Base-by-base conservation (phyloP, 345 rosid genomes). In the Adansonia digitata region DNA sequence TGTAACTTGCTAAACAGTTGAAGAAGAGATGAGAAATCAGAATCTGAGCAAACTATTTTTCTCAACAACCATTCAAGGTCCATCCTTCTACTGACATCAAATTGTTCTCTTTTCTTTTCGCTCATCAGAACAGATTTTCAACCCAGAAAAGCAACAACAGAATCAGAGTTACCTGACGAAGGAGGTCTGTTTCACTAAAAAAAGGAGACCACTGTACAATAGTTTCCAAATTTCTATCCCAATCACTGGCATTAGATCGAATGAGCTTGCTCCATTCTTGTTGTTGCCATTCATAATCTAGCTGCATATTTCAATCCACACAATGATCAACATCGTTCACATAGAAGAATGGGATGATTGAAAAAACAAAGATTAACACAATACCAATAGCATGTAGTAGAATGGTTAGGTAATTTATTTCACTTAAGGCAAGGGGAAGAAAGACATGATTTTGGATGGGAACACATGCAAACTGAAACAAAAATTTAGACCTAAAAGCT, bases 201-300 rank as follows among this genome's bases (percentile, higher is more conserved):
- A 89, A 92, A n/a, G 98, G 97, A 71, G 97, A 92, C 98, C 98
- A 94, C 31, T 84, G 86, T 73, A 84, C 43, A 40, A 92, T 86
- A 13, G 97, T 88, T 77, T 88, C 90, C 59, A 85, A 79, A 80
- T 89, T 94, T 80, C 67, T 88, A 70, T 77, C 66, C 97, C 97
- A 94, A 82, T 88, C 97, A 73, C 29, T 63, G 26, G 64, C 60
- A 72, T 93, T 81, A 77, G 82, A 82, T 59, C 94, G 86, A 27
- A 67, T 27, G 69, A 89, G 75, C 82, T 80, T 84, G 74, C 75
- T 84, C 94, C 97, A 94, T 59, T 84, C 89, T n/a, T 31, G 43
- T 46, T 72, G 90, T 69, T 74, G 79, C 84, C 85, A 84, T 81
- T 86, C 87, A 74, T 85, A 94, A 84, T 91, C 97, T 74, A 94